Percentiles rank a stretch among this genome's conserved stretches.
phyloP scores from a whole-genome alignment of 2,329 filamentous ascomycete species.

The Colletotrichum gloeosporioides region DNA sequence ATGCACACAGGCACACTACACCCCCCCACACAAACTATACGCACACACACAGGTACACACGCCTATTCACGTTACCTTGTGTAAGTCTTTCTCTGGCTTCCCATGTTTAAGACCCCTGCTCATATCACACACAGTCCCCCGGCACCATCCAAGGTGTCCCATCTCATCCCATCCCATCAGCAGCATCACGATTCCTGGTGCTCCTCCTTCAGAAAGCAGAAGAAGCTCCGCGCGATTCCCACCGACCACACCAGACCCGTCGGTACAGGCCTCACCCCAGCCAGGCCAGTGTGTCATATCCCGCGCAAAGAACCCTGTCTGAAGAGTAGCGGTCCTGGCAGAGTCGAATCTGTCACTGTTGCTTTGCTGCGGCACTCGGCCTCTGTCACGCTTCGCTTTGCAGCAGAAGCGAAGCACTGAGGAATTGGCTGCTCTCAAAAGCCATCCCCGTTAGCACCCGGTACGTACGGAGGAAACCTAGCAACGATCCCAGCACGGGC shows the following conservation, averaged over 20 bases:
- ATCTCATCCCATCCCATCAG: background rate
- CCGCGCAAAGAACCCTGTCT: background rate
- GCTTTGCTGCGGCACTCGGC: background rate
- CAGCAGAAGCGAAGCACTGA: background rate
- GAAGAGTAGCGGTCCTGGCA: background rate
- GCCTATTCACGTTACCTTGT: background rate
- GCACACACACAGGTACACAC: background rate
- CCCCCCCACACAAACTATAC: background rate
- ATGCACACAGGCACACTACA: background rate
- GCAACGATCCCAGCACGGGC: conserved; percentile 13
- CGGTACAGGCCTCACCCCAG: background rate
- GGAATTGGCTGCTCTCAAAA: background rate
- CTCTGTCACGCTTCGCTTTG: background rate
- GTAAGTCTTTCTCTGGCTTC: background rate
- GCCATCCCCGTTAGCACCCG: background rate
- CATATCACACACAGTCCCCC: background rate
- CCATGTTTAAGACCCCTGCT: background rate
- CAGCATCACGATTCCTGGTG: background rate
- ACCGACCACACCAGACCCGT: background rate
- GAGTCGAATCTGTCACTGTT: conserved; percentile 2
- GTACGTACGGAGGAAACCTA: background rate
- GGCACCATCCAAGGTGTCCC: background rate
- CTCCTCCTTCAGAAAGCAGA: background rate
- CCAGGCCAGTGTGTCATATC: conserved; percentile 2
- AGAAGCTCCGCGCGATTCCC: background rate